phyloP scores from a whole-genome alignment of 129 eudicot genomes.

The Saussurea involucrata region DNA sequence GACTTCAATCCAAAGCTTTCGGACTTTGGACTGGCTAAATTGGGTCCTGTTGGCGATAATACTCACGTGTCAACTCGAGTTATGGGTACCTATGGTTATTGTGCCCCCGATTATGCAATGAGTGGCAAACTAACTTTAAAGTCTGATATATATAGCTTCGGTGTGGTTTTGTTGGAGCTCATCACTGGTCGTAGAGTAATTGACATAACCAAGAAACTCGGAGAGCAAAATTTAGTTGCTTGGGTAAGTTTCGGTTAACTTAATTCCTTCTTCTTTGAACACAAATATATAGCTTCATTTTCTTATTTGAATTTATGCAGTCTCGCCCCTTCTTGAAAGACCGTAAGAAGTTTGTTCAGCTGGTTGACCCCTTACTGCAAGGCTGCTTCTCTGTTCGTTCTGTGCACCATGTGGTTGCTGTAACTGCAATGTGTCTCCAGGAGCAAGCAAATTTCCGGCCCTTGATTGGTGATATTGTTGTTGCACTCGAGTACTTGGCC shows the following conservation, averaged over 20 bases:
- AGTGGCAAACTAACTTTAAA: slow-evolving; percentile 76
- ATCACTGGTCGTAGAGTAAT: slow-evolving; percentile 80
- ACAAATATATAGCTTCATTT: too few species aligned
- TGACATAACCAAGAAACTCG: slow-evolving; percentile 46
- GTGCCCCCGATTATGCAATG: slow-evolving; percentile 90
- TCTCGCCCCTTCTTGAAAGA: slow-evolving; percentile 64
- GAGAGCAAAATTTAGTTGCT: slow-evolving; percentile 67
- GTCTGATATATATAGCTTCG: slow-evolving; percentile 89
- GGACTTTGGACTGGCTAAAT: slow-evolving; percentile 88
- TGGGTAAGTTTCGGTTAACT: slow-evolving; percentile 54
- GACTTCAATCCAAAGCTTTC: slow-evolving; percentile 77
- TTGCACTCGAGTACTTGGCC: slow-evolving; percentile 70
- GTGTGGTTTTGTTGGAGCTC: slow-evolving; percentile 77
- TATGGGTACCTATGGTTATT: slow-evolving; percentile 93
- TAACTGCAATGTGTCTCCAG: slow-evolving; percentile 77
- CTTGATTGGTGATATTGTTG: slow-evolving; percentile 62
- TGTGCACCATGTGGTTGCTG: slow-evolving; percentile 60
- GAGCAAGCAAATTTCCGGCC: slow-evolving; percentile 78
- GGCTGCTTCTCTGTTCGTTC: slow-evolving; percentile 50
- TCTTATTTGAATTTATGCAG: slow-evolving; percentile 39
- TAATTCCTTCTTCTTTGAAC: neutral
- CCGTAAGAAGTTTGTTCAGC: slow-evolving; percentile 49
- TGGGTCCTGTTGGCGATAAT: slow-evolving; percentile 90
- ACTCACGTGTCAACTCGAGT: slow-evolving; percentile 92
- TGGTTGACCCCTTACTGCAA: slow-evolving; percentile 63